These are phyloP conservation scores for Hypoxylon sp. DNA, from an alignment of 2,329 filamentous ascomycete genomes.

Conservation along the genomic window DNA sequence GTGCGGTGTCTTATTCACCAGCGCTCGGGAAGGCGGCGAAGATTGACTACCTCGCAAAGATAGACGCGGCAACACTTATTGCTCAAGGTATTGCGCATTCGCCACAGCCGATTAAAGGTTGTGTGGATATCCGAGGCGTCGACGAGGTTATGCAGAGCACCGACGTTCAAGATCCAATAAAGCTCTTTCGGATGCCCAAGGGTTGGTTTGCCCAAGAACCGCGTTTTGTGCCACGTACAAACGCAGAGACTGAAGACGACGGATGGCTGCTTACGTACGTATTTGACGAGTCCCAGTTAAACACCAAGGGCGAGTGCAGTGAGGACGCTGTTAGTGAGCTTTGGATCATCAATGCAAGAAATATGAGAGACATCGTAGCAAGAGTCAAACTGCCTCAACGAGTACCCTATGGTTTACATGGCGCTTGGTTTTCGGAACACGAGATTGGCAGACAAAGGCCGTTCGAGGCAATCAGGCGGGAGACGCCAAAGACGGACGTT, in stretches of 20 bases:
- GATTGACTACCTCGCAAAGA: slow-evolving; percentile 75
- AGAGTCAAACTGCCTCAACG: slow-evolving; percentile 73
- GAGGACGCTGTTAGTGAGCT: slow-evolving; percentile 70
- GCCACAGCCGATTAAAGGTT: slow-evolving; percentile 69
- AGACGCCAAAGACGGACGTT: slow-evolving; percentile 41
- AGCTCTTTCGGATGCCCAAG: slow-evolving; percentile 72
- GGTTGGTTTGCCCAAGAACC: slow-evolving; percentile 78
- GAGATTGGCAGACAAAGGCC: slow-evolving; percentile 65
- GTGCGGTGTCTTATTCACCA: slow-evolving; percentile 66
- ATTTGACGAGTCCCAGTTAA: slow-evolving; percentile 77
- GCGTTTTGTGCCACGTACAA: slow-evolving; percentile 70
- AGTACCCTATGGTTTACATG: slow-evolving; percentile 79
- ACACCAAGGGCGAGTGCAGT: slow-evolving; percentile 63
- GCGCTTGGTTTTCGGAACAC: slow-evolving; percentile 70
- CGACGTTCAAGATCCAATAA: slow-evolving; percentile 69
- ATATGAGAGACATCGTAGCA: slow-evolving; percentile 73
- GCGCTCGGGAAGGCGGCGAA: slow-evolving; percentile 76
- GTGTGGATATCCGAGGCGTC: slow-evolving; percentile 71
- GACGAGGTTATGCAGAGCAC: slow-evolving; percentile 64
- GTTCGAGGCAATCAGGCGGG: slow-evolving; percentile 44
- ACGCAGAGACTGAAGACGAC: slow-evolving; percentile 69
- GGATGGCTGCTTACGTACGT: slow-evolving; percentile 78
- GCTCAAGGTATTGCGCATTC: slow-evolving; percentile 63
- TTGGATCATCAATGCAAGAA: slow-evolving; percentile 76
- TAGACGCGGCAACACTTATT: slow-evolving; percentile 70